Conservation (phyloP, 2,329 filamentous ascomycete genomes). For the Aspergillus candidus region DNA sequence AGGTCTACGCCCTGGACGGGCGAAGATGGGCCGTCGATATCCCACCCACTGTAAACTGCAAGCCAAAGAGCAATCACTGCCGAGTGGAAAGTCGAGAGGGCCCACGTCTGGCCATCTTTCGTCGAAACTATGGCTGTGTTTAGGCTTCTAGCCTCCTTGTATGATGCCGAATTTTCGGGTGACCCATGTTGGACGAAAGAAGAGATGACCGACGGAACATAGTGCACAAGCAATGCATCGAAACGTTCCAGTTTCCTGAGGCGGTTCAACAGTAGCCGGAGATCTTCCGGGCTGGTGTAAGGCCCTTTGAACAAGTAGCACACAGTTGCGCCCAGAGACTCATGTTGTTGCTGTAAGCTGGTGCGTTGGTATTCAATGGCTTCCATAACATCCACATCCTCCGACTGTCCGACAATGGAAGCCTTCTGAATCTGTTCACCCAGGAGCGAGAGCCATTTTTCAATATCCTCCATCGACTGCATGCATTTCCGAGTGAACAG, state of each 20-base stretch:
- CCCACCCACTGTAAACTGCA: conserved; percentile 86
- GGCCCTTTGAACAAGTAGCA: conserved; percentile 71
- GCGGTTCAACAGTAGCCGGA: conserved; percentile 62
- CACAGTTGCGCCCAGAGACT: conserved; percentile 75
- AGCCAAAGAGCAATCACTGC: conserved; percentile 81
- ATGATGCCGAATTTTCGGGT: conserved; percentile 61
- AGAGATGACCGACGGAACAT: conserved; percentile 71
- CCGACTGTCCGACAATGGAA: conserved; percentile 63
- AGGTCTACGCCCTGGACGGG: conserved; percentile 58
- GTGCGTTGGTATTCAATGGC: conserved; percentile 72
- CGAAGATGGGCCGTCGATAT: conserved; percentile 62
- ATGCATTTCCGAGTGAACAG: conserved; percentile 70
- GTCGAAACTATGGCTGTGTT: conserved; percentile 62
- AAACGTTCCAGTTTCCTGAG: conserved; percentile 70
- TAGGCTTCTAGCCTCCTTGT: conserved; percentile 64
- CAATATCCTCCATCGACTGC: conserved; percentile 67
- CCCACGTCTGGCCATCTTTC: conserved; percentile 64
- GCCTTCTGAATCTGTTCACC: conserved; percentile 70
- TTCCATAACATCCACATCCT: conserved; percentile 62
- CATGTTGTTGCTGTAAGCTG: conserved; percentile 83
- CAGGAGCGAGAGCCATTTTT: conserved; percentile 68
- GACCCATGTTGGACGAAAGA: conserved; percentile 75
- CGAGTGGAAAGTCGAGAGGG: conserved; percentile 68
- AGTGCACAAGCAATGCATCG: conserved; percentile 68
- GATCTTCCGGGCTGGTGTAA: conserved; percentile 65